Conservation (phyloP, 768 basidiomycete species). For the Naganishia onofrii region DNA sequence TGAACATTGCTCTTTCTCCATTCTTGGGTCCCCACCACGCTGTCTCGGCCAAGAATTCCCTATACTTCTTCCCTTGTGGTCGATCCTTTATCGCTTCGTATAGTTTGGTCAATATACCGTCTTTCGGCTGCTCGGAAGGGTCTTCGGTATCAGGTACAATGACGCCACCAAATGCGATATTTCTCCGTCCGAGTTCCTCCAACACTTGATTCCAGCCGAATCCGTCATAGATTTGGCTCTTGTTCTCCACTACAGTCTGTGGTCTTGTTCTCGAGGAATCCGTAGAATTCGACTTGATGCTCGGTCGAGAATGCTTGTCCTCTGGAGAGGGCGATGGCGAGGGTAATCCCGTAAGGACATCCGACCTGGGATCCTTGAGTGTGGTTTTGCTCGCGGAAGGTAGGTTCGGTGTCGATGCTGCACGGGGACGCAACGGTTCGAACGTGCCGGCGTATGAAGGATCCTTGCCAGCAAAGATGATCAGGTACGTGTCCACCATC, state of each 20-base stretch:
- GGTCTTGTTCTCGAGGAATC: neutral
- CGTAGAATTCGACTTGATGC: neutral
- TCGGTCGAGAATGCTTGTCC: conserved; percentile 17
- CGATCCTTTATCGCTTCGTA: conserved; percentile 1
- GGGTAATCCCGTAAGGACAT: conserved; percentile 20
- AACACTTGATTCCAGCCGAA: conserved; percentile 14
- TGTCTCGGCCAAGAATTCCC: conserved; percentile 1
- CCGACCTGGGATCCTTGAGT: conserved; percentile 16
- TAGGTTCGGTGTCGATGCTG: no score
- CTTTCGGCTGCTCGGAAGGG: neutral
- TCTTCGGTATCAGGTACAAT: neutral
- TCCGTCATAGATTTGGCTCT: conserved; percentile 2
- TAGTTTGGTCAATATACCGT: conserved; percentile 3
- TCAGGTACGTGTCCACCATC: conserved; percentile 1
- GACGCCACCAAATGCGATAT: conserved; percentile 15
- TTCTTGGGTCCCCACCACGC: conserved; percentile 14
- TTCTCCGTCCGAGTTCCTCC: conserved; percentile 2
- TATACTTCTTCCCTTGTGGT: neutral
- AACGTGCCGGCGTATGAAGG: neutral
- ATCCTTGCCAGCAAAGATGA: conserved; percentile 15
- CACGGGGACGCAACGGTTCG: neutral
- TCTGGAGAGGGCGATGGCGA: conserved; percentile 25
- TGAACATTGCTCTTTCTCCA: conserved; percentile 20
- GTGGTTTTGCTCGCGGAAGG: neutral
- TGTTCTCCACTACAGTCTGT: conserved; percentile 1